These are phyloP conservation scores for Yarrowia hollandica DNA, from an alignment of 805 yeast species.

Conservation along the genomic window DNA sequence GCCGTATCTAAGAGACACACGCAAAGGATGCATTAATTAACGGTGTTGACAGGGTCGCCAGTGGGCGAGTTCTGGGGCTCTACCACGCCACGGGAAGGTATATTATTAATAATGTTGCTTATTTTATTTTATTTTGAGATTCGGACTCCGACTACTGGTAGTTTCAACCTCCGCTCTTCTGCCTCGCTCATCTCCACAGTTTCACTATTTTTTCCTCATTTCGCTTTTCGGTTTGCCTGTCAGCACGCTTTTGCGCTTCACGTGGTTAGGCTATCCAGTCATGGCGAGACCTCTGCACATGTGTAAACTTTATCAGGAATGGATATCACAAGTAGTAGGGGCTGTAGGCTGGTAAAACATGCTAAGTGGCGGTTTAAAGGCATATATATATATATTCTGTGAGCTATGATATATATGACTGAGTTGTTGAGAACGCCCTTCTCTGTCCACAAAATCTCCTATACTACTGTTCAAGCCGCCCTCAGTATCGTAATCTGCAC, in stretches of 20 bases:
- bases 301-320: conserved; percentile 13
- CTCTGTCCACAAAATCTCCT: no score
- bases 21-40: not conserved
- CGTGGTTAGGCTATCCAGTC: conserved; percentile 21
- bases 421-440: no score
- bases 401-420: no score
- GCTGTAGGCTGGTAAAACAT: not conserved
- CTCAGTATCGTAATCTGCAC: not conserved
- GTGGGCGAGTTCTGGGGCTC: no score
- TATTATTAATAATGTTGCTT: no score
- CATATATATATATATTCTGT: no score
- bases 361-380: no score
- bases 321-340: not conserved
- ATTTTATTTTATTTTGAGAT: no score
- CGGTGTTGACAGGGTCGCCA: no score
- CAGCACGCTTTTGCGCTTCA: conserved; percentile 26
- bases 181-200: not conserved
- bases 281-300: conserved; percentile 24
- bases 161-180: no score
- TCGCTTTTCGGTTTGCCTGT: conserved; percentile 15
- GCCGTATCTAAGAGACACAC: conserved; percentile 21
- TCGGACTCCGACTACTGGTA: not conserved
- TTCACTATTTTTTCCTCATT: not conserved
- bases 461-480: no score
- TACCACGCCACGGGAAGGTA: no score